Evolutionary conservation across 371 early-diverging fungal species (phyloP), one percentile per base, ranked within the genome.

Genomic region (Apophysomyces elegans): DNA sequence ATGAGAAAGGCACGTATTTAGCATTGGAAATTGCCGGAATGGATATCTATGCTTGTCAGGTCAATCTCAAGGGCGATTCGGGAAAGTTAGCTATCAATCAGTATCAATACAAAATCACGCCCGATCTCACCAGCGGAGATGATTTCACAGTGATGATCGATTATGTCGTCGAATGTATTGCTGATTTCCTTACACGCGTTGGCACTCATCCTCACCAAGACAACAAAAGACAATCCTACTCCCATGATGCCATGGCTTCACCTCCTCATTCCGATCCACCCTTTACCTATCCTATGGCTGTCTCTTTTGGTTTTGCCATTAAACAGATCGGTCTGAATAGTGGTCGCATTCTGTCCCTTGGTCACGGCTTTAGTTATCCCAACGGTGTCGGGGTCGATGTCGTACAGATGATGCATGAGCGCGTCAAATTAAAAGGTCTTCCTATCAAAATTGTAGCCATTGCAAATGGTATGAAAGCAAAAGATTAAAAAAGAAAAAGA

Each of bases 21-120:
- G 95, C 96, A 36, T 84, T 97, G 54, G 98, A 97, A 75, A 86
- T 96, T 41, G 94, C 95, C 50, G 98, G 97, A 37, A 90, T 82
- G 45, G 83, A 82, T 65, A 77, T 82, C 36, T 79, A 82, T 56
- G 79, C 76, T 18, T 82, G 83, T 64, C 79, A 82, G 64, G 83
- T 82, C 12, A 77, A 76, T 47, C 66, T 82, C 12, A 82, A 79
- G 47, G 83, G 83, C 11, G 79, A 79, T 64, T 74, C 77, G 11
- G 79, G 79, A 37, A 79, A 79, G 57, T 44, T 82, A 7, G 79
- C 79, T 14, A 82, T 82, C 58, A 79, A 82, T 59, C 83, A 82
- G 63, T 79, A 82, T 57, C 83, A 94, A 78, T 93, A 90, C 73
- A 84, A 88, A 59, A 90, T 97, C 64, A 89, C 94, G 8, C 89